These are phyloP conservation scores for Colletotrichum agaves DNA, from an alignment of 2,329 filamentous ascomycete genomes.

Conservation along the genomic window DNA sequence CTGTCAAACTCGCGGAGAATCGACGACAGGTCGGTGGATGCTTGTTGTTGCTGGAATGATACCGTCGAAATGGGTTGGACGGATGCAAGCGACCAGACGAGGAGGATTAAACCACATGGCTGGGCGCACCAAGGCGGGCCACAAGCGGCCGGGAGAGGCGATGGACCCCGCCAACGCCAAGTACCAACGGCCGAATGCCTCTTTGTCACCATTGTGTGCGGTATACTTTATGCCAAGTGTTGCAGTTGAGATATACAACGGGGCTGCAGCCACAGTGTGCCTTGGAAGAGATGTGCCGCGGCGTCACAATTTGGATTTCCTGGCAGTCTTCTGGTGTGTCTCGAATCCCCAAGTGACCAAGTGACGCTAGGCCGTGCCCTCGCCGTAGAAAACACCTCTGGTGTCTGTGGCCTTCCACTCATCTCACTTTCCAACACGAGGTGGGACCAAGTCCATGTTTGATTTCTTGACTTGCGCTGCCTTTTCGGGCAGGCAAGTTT, in stretches of 20 bases:
- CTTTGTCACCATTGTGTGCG: slow-evolving; percentile 23
- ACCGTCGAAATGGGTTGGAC: slow-evolving; percentile 19
- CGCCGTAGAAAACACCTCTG: slow-evolving; percentile 31
- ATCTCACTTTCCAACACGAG: slow-evolving; percentile 32
- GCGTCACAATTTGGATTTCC: not conserved
- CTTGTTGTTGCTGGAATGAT: slow-evolving; percentile 15
- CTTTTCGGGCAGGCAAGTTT: slow-evolving; percentile 1
- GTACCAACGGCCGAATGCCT: slow-evolving; percentile 25
- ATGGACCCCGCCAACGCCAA: slow-evolving; percentile 19
- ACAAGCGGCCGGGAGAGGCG: slow-evolving; percentile 23
- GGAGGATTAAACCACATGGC: slow-evolving; percentile 31
- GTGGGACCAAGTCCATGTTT: slow-evolving; percentile 22
- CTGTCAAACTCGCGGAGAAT: slow-evolving; percentile 4
- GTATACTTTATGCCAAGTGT: slow-evolving; percentile 25
- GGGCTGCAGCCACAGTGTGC: slow-evolving; percentile 30
- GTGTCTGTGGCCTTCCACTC: slow-evolving; percentile 10
- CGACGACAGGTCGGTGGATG: not conserved
- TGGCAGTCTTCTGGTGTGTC: slow-evolving; percentile 26
- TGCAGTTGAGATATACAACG: slow-evolving; percentile 27
- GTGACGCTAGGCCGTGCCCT: slow-evolving; percentile 35
- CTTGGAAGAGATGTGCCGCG: not conserved
- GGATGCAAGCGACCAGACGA: slow-evolving; percentile 24
- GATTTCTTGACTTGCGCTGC: not conserved
- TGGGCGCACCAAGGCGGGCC: slow-evolving; percentile 29
- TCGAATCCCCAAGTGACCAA: slow-evolving; percentile 17